Base-by-base conservation (phyloP, 139 green algal species). In the Yamagishiella unicocca region DNA sequence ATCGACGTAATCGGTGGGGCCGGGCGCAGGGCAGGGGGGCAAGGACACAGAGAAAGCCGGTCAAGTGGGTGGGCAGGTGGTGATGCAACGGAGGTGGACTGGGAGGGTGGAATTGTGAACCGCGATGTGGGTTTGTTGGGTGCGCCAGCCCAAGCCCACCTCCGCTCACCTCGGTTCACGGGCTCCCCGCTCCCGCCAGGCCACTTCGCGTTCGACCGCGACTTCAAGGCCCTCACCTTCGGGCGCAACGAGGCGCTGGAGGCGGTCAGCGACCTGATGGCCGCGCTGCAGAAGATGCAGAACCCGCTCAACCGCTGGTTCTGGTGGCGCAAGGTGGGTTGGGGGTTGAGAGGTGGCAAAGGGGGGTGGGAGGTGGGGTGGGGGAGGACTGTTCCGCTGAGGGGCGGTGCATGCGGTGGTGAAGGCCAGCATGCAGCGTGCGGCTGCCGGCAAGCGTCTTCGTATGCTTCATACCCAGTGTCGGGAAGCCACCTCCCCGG, bases 241-340 rank as follows among this genome's bases (percentile, higher is more conserved):
- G 31, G n/a, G 2, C 66, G 29, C 72, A 82, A 82, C 73, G 79
- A 87, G 70, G 79, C 85, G 70, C 29, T 90, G 22, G 35, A 58
- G 8, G 67, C 79, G 64, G 84, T 90, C n/a, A 2, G 66, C 6
- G 55, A 86, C 22, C 53, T 90, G 66, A 66, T 74, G 50, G 58
- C 71, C 24, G 85, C 85, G 22, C 77, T 90, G 86, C 77, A 87
- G 87, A 4, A 1, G 14, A 79, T 83, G 55, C 79, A 84, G 40
- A 90, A 90, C 71, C 87, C 87, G 27, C 71, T 90, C 58, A 90
- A 90, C 71, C 61, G 87, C 29, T 90, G 87, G 87, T 88, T 90
- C 79, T 73, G 50, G 17, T 90, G 87, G 87, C 50, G 77, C 27
- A 76, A 87, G 86, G 86, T 90, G 68, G 0, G 71, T 2, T 2